These are phyloP conservation scores for Boletus tylopilopsis DNA, from an alignment of 768 basidiomycete species.

Conservation along the genomic window DNA sequence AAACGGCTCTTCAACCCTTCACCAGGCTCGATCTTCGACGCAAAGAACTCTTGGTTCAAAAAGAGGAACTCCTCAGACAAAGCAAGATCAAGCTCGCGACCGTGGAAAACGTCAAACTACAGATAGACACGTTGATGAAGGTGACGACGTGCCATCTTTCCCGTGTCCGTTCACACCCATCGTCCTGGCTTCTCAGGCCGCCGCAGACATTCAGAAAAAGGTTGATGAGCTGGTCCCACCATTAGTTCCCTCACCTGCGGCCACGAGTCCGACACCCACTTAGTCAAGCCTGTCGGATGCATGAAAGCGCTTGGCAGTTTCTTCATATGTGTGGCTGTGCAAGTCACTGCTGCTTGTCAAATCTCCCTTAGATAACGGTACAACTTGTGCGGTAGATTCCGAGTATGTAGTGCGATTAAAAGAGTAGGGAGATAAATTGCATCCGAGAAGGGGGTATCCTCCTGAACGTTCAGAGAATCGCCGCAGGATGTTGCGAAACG, in stretches of 20 bases:
- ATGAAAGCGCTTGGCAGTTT: neutral
- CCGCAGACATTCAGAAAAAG: conserved; percentile 70
- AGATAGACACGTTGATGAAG: conserved; percentile 76
- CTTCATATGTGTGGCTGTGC: conserved; percentile 3
- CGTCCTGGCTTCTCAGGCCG: conserved; percentile 43
- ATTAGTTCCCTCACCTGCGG: conserved; percentile 28
- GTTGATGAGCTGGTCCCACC: conserved; percentile 63
- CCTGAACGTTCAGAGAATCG: conserved; percentile 16
- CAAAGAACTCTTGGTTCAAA: conserved; percentile 64
- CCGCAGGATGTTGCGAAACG: conserved; percentile 14
- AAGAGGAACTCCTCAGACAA: conserved; percentile 78
- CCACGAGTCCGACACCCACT: conserved; percentile 23
- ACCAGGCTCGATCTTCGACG: conserved; percentile 67
- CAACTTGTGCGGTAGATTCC: conserved; percentile 27
- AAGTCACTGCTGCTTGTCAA: conserved; percentile 13
- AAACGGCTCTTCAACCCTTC: conserved; percentile 2
- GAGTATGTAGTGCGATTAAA: conserved; percentile 21
- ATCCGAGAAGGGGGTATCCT: conserved; percentile 27
- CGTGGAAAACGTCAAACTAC: conserved; percentile 74
- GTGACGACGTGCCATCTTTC: conserved; percentile 32
- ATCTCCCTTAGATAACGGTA: conserved; percentile 30
- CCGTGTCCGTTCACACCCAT: conserved; percentile 9
- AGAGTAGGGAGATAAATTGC: conserved; percentile 14
- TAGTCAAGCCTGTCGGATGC: conserved; percentile 8
- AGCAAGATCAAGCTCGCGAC: conserved; percentile 69